Base-by-base conservation (phyloP, 495 filamentous ascomycete genomes). In the Aspergillus indologenus region DNA sequence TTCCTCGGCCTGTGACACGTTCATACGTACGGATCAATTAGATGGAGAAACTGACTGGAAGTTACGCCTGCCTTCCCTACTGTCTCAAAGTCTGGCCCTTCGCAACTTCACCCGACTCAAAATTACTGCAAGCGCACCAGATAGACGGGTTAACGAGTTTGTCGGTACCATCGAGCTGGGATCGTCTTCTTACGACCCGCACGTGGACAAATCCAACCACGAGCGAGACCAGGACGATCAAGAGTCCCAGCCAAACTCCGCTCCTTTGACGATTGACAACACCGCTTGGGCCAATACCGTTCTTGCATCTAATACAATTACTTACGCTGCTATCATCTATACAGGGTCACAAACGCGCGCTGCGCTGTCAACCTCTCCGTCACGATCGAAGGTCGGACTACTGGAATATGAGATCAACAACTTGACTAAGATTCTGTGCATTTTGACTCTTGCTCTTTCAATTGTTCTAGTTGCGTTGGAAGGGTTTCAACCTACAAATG, bases 21-120 rank as follows among this genome's bases (percentile, higher is more conserved):
- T 99, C 61, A 97, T 99, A 61, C 84, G 93, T 45, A 99, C 95
- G 2, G 95, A 99, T 70, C 95, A 99, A 68, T 81, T 99, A 11
- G 95, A 99, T 64, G 95, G 95, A 57, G 95, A 99, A 73, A 99
- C 95, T 8, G 95, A 99, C 65, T 99, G 95, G 95, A 99, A 99
- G 72, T 79, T 99, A 40, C 86, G 95, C 5, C 70, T 98, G 3
- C 91, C 93, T 2, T 92, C 92, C 8, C 81, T 88, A 0, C 69
- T 96, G 14, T 92, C 92, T 0, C 95, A 99, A 64, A 75, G 72
- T 42, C 77, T 98, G 6, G 66, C 86, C 5, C 70, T 85, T 2
- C 79, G 77, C 19, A 87, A 92, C 56, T 85, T 95, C 61, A 81
- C 85, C 5, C 82, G 87, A 45, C 77, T 98, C 14, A 84, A 83